Conservation (phyloP, 108 stramenopile genomes). For the Cyclotella baltica region DNA sequence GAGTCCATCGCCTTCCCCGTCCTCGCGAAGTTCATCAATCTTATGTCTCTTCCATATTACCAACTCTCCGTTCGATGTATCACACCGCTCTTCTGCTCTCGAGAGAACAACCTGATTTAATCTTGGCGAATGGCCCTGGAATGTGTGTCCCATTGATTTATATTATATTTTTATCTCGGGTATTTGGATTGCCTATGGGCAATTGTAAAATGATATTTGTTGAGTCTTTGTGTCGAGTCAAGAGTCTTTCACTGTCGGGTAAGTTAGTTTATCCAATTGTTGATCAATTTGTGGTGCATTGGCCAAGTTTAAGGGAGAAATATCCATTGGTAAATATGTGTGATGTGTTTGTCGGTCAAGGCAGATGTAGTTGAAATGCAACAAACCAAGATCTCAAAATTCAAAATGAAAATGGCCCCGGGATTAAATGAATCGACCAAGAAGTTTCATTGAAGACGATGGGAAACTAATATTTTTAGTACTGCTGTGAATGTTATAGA, state of each 20-base stretch:
- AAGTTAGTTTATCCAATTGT: conserved; percentile 83
- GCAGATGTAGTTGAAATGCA: neutral
- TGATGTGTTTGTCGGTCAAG: conserved; percentile 44
- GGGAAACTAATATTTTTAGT: too few species aligned
- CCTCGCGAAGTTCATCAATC: conserved; percentile 79
- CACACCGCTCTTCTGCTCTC: conserved; percentile 50
- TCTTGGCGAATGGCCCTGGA: conserved; percentile 91
- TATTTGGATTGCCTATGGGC: conserved; percentile 20
- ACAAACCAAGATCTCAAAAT: neutral
- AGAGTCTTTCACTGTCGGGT: conserved; percentile 86
- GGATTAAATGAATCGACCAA: too few species aligned
- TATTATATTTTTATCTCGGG: conserved; percentile 60
- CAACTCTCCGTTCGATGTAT: conserved; percentile 57
- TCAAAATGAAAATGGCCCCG: neutral
- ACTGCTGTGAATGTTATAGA: too few species aligned
- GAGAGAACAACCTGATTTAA: conserved; percentile 65
- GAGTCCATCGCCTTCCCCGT: conserved; percentile 68
- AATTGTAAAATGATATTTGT: conserved; percentile 78
- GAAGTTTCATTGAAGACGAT: too few species aligned
- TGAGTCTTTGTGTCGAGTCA: conserved; percentile 89
- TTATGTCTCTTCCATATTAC: conserved; percentile 56
- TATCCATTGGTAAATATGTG: conserved; percentile 59
- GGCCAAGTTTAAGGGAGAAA: conserved; percentile 70
- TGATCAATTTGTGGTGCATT: conserved; percentile 90
- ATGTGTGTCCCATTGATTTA: conserved; percentile 86